phyloP scores from a whole-genome alignment of 2,329 filamentous ascomycete species.

The Penicillium hesseltinei region DNA sequence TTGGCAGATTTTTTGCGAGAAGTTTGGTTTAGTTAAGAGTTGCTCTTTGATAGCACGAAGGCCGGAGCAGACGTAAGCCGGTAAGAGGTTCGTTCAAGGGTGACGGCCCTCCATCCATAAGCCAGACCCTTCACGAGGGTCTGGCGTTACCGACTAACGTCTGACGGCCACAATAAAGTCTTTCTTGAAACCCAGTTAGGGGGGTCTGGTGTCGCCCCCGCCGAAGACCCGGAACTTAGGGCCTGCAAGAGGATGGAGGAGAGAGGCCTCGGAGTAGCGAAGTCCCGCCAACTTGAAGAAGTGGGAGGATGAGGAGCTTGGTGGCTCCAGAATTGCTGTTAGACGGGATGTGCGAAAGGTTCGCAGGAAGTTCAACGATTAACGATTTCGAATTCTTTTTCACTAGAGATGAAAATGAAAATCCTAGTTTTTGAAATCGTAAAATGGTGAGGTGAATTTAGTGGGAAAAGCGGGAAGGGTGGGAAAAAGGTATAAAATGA shows the following conservation, averaged over 20 bases:
- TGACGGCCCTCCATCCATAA: slow-evolving; percentile 38
- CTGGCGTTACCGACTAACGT: slow-evolving; percentile 40
- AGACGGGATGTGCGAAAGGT: slow-evolving; percentile 12
- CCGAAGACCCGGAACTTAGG: slow-evolving; percentile 90
- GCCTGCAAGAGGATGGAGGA: slow-evolving; percentile 85
- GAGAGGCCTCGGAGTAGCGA: slow-evolving; percentile 68
- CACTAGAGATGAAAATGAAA: background rate
- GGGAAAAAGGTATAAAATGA: background rate
- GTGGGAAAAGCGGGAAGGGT: background rate
- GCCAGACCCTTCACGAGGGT: slow-evolving; percentile 46
- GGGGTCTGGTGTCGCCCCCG: slow-evolving; percentile 96
- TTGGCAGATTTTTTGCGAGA: slow-evolving; percentile 7
- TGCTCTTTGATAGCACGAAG: slow-evolving; percentile 24
- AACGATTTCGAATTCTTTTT: background rate
- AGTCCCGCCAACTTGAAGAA: slow-evolving; percentile 93
- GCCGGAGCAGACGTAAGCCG: slow-evolving; percentile 26
- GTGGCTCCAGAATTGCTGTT: slow-evolving; percentile 42
- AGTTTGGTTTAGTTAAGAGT: slow-evolving; percentile 5
- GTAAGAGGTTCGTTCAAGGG: slow-evolving; percentile 30
- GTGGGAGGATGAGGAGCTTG: slow-evolving; percentile 40
- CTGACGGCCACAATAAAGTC: slow-evolving; percentile 35
- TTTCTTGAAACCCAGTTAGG: slow-evolving; percentile 68
- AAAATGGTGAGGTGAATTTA: background rate
- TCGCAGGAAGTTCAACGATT: slow-evolving; percentile 18
- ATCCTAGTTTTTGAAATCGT: too few relatives aligned